Percentiles rank a stretch among this genome's conserved stretches.
Conservation (phyloP, 306 rosid genomes). For the barrel medic (Medicago truncatula) region DNA sequence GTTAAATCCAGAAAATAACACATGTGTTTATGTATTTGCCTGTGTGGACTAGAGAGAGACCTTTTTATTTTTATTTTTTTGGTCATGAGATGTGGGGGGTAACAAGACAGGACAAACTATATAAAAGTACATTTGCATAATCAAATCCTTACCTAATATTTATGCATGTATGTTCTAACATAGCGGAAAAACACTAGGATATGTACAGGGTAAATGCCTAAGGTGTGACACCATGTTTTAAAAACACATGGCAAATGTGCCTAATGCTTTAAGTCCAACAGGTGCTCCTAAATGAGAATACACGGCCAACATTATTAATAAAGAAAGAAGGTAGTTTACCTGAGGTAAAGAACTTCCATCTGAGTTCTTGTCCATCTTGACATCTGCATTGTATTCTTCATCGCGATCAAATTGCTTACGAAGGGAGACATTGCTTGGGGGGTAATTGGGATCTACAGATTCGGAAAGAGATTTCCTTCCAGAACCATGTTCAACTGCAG, state of each 20-base stretch:
- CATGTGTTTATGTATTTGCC: background rate
- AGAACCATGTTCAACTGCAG: conserved; percentile 84
- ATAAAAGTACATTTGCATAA: background rate
- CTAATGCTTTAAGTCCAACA: background rate
- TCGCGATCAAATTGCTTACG: conserved; percentile 75
- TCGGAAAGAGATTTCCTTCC: conserved; percentile 92
- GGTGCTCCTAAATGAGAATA: conserved; percentile 4
- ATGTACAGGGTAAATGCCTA: background rate
- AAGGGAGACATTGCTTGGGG: conserved; percentile 65
- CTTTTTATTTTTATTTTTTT: background rate
- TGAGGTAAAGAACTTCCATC: conserved; percentile 62
- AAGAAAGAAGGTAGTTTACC: conserved; percentile 48
- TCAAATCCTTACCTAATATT: background rate
- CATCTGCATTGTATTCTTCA: conserved; percentile 61
- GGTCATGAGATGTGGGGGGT: background rate
- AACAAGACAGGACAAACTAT: background rate
- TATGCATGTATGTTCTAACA: background rate
- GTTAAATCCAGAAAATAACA: background rate
- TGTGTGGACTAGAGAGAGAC: background rate
- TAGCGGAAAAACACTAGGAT: background rate
- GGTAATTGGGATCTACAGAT: conserved; percentile 60
- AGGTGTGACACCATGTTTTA: conserved; percentile 27
- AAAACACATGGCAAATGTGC: conserved; percentile 8
- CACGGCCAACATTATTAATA: conserved; percentile 2
- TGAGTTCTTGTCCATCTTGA: conserved; percentile 63